Evolutionary conservation across 2,329 filamentous ascomycete genomes (phyloP), one percentile per base, ranked within the genome.

Genomic region (Xylariales sp.): DNA sequence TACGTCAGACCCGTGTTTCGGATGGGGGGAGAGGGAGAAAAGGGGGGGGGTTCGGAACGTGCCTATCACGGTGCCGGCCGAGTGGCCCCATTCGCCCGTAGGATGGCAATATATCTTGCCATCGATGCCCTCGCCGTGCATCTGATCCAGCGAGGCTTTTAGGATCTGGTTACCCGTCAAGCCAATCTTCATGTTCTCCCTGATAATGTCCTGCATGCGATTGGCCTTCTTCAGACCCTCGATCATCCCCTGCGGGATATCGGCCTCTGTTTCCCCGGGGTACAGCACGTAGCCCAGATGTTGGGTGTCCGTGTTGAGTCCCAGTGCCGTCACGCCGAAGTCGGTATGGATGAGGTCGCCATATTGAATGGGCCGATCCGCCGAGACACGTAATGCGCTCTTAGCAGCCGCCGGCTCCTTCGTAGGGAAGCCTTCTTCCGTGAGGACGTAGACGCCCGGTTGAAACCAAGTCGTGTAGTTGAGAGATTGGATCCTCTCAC

Each of bases 391-490:
- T 3, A 69, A 63, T 14, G 72, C 69, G 16, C 73, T 71, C 52
- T 16, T 56, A 0, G 60, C 18, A 23, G 45, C 36, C 23, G 32
- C 36, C 10, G 43, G 16, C 36, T 67, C 61, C 1, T 65, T 60
- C 8, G 55, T 65, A 1, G 72, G 69, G 46, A 73, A 71, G 10
- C 72, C 74, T 30, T 74, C 70, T 45, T 75, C 76, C 2, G 75
- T 77, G 28, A 85, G 70, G 62, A 85, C 79, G 54, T 75, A 80
- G 16, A 85, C 83, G 62, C 77, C 76, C 1, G 83, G 83, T 18
- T 84, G 82, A 71, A 86, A 86, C 84, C 84, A 86, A 4, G 84
- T 85, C 5, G 82, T 83, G 75, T 84, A 85, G 73, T 86, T 85
- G 62, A 83, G 76, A 36, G 79, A 77, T 73, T 84, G 81, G 28